These are phyloP conservation scores for Sporothrix euskadiensis DNA, from an alignment of 2,329 filamentous ascomycete species.

Conservation along the genomic window DNA sequence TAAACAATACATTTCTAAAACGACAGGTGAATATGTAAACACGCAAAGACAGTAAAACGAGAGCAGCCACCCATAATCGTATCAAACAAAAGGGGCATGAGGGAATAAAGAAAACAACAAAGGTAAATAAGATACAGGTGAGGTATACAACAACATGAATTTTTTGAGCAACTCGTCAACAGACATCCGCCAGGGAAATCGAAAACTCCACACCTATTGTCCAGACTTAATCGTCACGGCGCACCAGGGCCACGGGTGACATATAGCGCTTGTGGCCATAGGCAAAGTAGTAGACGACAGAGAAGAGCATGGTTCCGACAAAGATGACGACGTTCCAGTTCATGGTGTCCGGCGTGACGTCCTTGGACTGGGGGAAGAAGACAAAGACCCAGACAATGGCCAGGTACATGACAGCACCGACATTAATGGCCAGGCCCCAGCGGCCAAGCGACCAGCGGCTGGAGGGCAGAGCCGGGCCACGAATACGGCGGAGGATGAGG, in stretches of 20 bases:
- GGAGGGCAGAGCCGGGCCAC: slow-evolving; percentile 42
- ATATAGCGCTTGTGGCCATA: slow-evolving; percentile 35
- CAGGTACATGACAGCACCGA: slow-evolving; percentile 48
- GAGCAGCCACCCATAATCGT: slow-evolving; percentile 10
- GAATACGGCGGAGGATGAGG: slow-evolving; percentile 47
- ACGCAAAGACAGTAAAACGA: too few relatives aligned
- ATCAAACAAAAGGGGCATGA: not conserved
- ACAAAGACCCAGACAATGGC: slow-evolving; percentile 49
- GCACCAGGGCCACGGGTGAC: slow-evolving; percentile 34
- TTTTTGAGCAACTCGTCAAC: not conserved
- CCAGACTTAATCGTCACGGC: slow-evolving; percentile 25
- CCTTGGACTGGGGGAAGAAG: slow-evolving; percentile 48
- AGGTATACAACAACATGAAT: not conserved
- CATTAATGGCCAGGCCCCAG: slow-evolving; percentile 46
- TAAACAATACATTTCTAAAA: not conserved
- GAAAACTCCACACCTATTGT: slow-evolving; percentile 18
- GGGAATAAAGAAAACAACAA: not conserved
- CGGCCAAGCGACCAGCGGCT: slow-evolving; percentile 47
- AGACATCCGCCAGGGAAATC: slow-evolving; percentile 5
- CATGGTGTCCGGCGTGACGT: slow-evolving; percentile 45
- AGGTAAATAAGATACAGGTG: not conserved
- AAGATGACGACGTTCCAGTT: slow-evolving; percentile 55
- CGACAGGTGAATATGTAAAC: not conserved
- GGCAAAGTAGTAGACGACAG: slow-evolving; percentile 44
- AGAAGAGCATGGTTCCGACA: slow-evolving; percentile 42